Evolutionary conservation across 306 rosid species (phyloP), one percentile per base, ranked within the genome.

Genomic region (Lathyrus oleraceus): DNA sequence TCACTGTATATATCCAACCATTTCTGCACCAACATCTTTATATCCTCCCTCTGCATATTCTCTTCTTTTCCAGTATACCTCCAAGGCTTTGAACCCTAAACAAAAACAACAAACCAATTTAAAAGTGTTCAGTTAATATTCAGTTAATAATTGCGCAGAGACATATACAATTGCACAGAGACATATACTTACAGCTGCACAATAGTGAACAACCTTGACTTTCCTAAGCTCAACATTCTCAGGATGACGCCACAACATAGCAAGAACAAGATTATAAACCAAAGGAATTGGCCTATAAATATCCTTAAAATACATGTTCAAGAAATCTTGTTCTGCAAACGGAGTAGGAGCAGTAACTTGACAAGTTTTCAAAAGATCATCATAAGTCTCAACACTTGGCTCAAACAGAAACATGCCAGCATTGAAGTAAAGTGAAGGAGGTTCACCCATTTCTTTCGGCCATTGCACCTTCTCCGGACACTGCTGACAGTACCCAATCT

Each of bases 71-170:
- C 92, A 0, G 92, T 88, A 23, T 87, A 91, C 77, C 96, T 87
- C 96, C 97, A 91, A 1, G 97, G 97, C 85, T 91, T 91, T 0
- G 97, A 91, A 3, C 97, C 97, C 97, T 87, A 35, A 5, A 58
- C 15, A 36, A 25, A 23, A 20, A 3, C 2, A 39, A 25, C 2
- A 14, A 10, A 3, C 10, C 51, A 27, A 23, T 6, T 45, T 23
- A 23, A 23, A n/a, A n/a, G n/a, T n/a, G n/a, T n/a, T n/a, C n/a
- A n/a, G n/a, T n/a, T n/a, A n/a, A n/a, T n/a, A n/a, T n/a, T 27
- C 30, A 27, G 4, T 27, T 27, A 28, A 28, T 32, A 32, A 0
- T 1, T 6, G 2, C 6, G 38, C 6, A 32, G 38, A 32, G 38
- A 32, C 9, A 1, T 21, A 21, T 21, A 1, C 1, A 1, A 1